Evolutionary conservation across 331 rosid species (phyloP).

Genomic region (Dryas integrifolia): DNA sequence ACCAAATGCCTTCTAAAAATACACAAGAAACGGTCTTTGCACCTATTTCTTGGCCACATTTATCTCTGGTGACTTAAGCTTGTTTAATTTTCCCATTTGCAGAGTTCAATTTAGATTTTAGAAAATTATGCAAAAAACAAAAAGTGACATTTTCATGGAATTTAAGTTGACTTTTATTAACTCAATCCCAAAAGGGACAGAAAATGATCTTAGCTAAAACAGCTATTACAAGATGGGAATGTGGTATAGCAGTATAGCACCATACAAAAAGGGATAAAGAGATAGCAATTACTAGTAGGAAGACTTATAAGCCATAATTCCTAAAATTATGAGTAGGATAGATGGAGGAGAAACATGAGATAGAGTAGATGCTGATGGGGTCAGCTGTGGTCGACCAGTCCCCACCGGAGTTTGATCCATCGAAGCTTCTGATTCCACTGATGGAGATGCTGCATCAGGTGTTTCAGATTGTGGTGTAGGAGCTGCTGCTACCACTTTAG

Average conservation of each 20-base stretch:
- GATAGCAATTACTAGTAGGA: not conserved
- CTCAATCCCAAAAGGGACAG: not conserved
- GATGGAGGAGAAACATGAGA: slow-evolving; percentile 31
- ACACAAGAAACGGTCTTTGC: slow-evolving; percentile 14
- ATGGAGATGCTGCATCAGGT: slow-evolving; percentile 24
- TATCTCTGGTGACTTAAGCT: no score
- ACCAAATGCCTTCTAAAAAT: not conserved
- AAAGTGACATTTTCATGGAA: no score
- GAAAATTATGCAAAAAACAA: no score
- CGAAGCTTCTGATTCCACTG: slow-evolving; percentile 32
- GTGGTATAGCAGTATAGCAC: not conserved
- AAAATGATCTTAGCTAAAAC: not conserved
- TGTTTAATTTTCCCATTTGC: no score
- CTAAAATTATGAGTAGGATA: slow-evolving; percentile 22
- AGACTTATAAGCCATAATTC: slow-evolving; percentile 14
- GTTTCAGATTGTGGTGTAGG: slow-evolving; percentile 29
- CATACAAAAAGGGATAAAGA: not conserved
- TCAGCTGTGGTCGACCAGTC: slow-evolving; percentile 36
- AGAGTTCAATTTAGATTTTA: no score
- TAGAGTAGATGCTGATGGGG: slow-evolving; percentile 35
- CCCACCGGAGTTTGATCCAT: slow-evolving; percentile 7
- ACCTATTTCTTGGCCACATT: not conserved
- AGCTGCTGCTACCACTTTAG: slow-evolving; percentile 33
- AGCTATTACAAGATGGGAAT: not conserved
- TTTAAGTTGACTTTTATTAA: no score